Conservation (phyloP, 257 asterid species). For the Solanum tarapatanum region DNA sequence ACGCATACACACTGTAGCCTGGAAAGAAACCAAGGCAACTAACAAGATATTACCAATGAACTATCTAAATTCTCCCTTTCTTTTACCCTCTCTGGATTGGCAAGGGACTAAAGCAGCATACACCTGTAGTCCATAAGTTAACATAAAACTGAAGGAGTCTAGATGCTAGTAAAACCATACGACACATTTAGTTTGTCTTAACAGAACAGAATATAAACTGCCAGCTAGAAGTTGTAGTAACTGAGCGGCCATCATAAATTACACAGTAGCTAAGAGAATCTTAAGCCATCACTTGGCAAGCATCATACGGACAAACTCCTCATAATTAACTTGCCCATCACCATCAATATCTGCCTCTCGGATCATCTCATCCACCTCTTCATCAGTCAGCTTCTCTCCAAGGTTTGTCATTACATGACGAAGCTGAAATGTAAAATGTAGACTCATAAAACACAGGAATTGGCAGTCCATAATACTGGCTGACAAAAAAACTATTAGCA, state of each 20-base stretch:
- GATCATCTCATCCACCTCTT: slow-evolving; percentile 49
- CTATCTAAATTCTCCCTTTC: neutral
- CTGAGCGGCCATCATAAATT: neutral
- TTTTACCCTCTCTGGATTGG: neutral
- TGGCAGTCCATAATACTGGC: neutral
- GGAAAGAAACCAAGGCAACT: neutral
- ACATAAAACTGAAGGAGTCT: neutral
- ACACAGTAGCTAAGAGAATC: neutral
- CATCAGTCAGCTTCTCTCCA: slow-evolving; percentile 53
- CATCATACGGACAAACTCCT: slow-evolving; percentile 50
- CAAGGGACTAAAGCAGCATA: neutral
- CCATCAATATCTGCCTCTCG: slow-evolving; percentile 48
- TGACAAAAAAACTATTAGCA: neutral
- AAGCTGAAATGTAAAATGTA: slow-evolving; percentile 19
- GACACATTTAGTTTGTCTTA: neutral
- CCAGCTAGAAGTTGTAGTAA: neutral
- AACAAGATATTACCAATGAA: neutral
- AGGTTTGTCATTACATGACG: slow-evolving; percentile 51
- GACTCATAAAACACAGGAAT: neutral
- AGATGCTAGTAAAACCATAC: neutral
- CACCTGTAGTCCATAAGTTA: neutral
- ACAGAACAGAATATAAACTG: neutral
- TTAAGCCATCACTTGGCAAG: slow-evolving; percentile 26
- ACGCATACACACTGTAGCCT: neutral
- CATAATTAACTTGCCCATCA: slow-evolving; percentile 46